Evolutionary conservation across 139 green algal species (phyloP).

Genomic region (Chlorella sp.): DNA sequence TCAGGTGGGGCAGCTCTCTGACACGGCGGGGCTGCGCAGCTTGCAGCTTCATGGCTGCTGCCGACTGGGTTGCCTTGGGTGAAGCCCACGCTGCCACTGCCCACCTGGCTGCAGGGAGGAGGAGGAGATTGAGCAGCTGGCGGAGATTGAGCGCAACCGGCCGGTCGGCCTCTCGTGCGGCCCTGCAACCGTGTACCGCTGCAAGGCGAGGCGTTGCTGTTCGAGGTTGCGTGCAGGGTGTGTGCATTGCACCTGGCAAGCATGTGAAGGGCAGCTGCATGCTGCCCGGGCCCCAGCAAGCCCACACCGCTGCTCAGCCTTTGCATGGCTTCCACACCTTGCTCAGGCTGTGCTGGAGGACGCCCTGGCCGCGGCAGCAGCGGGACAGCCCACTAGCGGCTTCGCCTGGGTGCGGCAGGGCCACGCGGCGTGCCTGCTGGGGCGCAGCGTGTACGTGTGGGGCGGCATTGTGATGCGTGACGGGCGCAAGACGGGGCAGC

Average conservation of each 20-base stretch:
- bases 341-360: slow-evolving; percentile 22
- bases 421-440: slow-evolving; percentile 67
- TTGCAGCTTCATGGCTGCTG: background rate
- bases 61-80: background rate
- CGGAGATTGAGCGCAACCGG: slow-evolving; percentile 88
- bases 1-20: slow-evolving; percentile 42
- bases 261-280: background rate
- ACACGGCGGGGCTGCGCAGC: background rate
- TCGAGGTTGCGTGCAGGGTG: background rate
- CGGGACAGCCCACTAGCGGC: slow-evolving; percentile 11
- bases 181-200: slow-evolving; percentile 52
- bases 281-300: background rate
- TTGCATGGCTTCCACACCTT: background rate
- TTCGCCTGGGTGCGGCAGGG: slow-evolving; percentile 69
- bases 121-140: slow-evolving; percentile 79
- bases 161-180: slow-evolving; percentile 72
- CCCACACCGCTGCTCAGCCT: background rate
- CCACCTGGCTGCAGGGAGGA: slow-evolving; percentile 62
- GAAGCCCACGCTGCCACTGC: background rate
- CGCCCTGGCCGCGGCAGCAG: slow-evolving; percentile 41
- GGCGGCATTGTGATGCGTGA: slow-evolving; percentile 59
- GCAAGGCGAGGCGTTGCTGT: background rate
- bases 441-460: slow-evolving; percentile 76
- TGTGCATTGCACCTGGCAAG: background rate
- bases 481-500: slow-evolving; percentile 13